phyloP scores from a whole-genome alignment of 202 grass and related monocot species.

The Elaeis oleifera region DNA sequence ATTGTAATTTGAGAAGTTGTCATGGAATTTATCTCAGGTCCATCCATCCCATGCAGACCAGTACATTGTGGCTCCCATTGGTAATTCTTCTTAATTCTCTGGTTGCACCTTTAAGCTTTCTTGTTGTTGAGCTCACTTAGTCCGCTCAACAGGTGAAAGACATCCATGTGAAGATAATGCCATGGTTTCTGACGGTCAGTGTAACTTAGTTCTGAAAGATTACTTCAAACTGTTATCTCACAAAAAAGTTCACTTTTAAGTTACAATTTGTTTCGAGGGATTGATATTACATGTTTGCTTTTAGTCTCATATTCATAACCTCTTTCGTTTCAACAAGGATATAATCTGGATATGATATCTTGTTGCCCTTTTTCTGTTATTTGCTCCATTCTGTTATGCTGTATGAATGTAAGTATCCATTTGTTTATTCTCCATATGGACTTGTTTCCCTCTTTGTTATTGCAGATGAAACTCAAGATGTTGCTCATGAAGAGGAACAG shows the following conservation, averaged over 20 bases:
- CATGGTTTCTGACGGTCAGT: slow-evolving; percentile 72
- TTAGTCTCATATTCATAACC: no score
- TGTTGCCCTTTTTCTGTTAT: no score
- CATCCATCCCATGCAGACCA: slow-evolving; percentile 53
- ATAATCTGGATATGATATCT: no score
- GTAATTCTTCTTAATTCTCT: slow-evolving; percentile 32
- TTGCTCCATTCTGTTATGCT: no score
- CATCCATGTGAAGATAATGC: slow-evolving; percentile 37
- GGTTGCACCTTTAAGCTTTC: slow-evolving; percentile 11
- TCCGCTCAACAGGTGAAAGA: slow-evolving; percentile 37
- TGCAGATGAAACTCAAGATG: slow-evolving; percentile 93
- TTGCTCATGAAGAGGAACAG: slow-evolving; percentile 65
- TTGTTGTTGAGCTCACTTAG: slow-evolving; percentile 19
- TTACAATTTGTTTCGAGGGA: background rate
- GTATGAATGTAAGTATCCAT: background rate
- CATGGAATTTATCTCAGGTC: slow-evolving; percentile 33
- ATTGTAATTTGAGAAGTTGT: background rate
- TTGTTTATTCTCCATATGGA: slow-evolving; percentile 5
- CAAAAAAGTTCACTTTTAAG: slow-evolving; percentile 2
- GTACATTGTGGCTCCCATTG: slow-evolving; percentile 72
- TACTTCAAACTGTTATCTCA: background rate
- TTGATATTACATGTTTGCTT: no score
- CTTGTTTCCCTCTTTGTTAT: slow-evolving; percentile 7
- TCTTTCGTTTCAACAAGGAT: no score
- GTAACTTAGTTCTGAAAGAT: slow-evolving; percentile 7